Evolutionary conservation across 768 basidiomycete genomes (phyloP), one percentile per base, ranked within the genome.

Genomic region (Pleurotus tuber-regium): DNA sequence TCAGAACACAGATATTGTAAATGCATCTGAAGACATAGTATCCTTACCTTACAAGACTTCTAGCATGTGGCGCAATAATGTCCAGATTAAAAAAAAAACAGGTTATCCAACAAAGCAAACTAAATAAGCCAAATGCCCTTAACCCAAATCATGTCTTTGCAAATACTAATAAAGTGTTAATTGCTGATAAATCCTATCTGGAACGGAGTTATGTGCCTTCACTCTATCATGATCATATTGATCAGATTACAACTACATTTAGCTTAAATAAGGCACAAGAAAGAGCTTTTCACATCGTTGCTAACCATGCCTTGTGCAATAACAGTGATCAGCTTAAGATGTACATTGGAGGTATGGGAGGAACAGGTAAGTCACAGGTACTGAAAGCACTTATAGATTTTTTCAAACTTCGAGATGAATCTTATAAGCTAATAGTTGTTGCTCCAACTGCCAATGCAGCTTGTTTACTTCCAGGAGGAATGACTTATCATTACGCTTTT

Each of bases 321-420:
- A 25, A 51, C 11, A 28, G 56, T 4, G 56, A 61, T 1, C 66
- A 60, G 14, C 47, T 72, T 0, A 55, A 56, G 36, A 66, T 72
- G 66, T 64, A 69, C 40, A 30, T 70, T 1, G 66, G 63, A n/a
- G 69, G 69, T 4, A 61, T 64, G 53, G 67, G 64, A 31, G 69
- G 69, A 0, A 68, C 67, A 5, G 67, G 69, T 0, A 72, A 70
- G 51, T 58, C 63, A 0, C 62, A 64, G 19, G 66, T 72, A 0
- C 56, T 72, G 2, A 54, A 63, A 43, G 60, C 67, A 16, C 2
- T 66, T 7, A 50, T 58, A 3, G 4, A 39, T 30, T 61, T 60
- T 28, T 70, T 70, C 53, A 14, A 54, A 35, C 11, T 14, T 19
- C 2, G 61, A 54, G 40, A 57, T 64, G 50, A 68, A 64, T 29